Percentiles rank a stretch among this genome's conserved stretches.
Conservation (phyloP, 495 filamentous ascomycete genomes). For the Aspergillus coremiiformis region DNA sequence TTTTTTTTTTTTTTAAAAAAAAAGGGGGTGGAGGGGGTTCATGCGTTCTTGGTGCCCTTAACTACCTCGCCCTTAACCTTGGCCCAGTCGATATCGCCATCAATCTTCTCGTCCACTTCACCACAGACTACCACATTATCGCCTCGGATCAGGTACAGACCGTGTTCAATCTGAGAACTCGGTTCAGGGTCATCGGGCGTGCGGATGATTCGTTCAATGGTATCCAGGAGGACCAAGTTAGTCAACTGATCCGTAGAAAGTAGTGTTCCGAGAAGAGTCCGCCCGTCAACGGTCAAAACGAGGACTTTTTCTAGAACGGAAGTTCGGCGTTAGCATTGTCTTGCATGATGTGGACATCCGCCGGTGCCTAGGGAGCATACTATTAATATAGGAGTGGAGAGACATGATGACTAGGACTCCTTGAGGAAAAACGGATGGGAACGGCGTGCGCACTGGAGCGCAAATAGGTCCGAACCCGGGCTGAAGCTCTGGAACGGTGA, state of each 20-base stretch:
- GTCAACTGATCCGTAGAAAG: constrained; percentile 86
- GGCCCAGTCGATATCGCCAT: constrained; percentile 81
- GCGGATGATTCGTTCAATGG: constrained; percentile 84
- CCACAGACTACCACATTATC: constrained; percentile 93
- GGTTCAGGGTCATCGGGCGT: constrained; percentile 73
- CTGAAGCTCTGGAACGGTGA: neutral
- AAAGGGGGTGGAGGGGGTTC: too few species aligned
- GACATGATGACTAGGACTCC: constrained; percentile 44
- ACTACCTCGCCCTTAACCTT: constrained; percentile 82
- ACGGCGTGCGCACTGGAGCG: neutral
- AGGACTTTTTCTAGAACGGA: constrained; percentile 71
- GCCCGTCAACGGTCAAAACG: constrained; percentile 87
- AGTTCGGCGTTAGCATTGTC: constrained; percentile 22
- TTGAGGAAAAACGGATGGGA: neutral
- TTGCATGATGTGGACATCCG: neutral
- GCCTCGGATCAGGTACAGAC: constrained; percentile 85
- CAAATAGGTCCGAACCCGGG: neutral
- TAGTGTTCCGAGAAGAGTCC: constrained; percentile 76
- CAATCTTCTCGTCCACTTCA: constrained; percentile 80
- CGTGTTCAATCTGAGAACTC: constrained; percentile 73
- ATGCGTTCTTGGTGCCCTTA: constrained; percentile 71
- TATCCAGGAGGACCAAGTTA: constrained; percentile 79
- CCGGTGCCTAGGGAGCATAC: constrained; percentile 31
- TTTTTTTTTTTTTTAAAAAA: too few species aligned
- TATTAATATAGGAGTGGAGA: constrained; percentile 58